Conservation (phyloP, 257 asterid genomes). For the Solanum piurae region DNA sequence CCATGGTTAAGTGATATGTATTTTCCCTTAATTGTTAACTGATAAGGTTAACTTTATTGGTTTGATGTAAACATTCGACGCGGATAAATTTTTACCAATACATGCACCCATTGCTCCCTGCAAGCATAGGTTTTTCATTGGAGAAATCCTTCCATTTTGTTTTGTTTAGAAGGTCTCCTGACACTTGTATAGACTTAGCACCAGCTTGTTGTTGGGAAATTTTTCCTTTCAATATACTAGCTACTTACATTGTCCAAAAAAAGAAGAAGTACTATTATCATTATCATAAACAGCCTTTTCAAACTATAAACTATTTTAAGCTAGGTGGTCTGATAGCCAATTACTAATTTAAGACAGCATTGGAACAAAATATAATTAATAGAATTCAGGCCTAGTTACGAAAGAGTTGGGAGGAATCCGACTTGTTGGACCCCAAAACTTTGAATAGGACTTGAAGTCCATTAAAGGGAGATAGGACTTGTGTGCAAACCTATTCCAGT, state of each 20-base stretch:
- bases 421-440: not conserved
- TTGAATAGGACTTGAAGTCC: not conserved
- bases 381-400: not conserved
- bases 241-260: not conserved
- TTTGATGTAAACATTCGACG: not conserved
- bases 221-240: not conserved
- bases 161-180: too few relatives aligned
- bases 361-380: not conserved
- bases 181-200: not conserved
- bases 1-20: not conserved
- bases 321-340: not conserved
- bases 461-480: not conserved
- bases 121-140: not conserved
- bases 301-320: not conserved
- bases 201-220: not conserved
- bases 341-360: not conserved
- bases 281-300: not conserved
- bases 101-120: not conserved
- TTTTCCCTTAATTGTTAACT: not conserved
- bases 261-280: not conserved
- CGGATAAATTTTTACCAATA: not conserved
- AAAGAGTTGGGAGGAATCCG: not conserved
- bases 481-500: not conserved
- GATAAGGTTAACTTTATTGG: not conserved
- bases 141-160: too few relatives aligned